phyloP scores from a whole-genome alignment of 192 early-diverging fungal species.

The Chytriomyces hyalinus region DNA sequence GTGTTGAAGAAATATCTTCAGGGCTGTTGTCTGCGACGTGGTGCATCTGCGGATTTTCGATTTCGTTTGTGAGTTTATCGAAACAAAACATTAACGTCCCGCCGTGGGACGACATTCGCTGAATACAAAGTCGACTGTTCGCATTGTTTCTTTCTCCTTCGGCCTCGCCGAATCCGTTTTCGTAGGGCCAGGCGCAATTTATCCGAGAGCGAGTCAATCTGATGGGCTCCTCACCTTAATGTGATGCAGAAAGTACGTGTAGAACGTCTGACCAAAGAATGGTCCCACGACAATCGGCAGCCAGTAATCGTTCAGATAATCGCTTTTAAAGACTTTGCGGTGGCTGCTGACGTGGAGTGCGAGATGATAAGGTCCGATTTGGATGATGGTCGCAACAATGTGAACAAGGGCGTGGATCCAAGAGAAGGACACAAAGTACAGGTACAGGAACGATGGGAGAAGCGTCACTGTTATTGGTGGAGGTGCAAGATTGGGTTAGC shows the following conservation, averaged over 20 bases:
- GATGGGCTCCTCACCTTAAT: conserved; percentile 34
- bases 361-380: conserved; percentile 40
- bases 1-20: conserved; percentile 40
- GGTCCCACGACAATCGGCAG: conserved; percentile 38
- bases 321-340: conserved; percentile 15
- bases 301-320: conserved; percentile 22
- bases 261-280: conserved; percentile 47
- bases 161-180: too few species aligned
- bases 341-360: conserved; percentile 44
- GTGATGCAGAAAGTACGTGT: conserved; percentile 52
- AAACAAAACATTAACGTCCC: too few species aligned
- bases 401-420: conserved; percentile 44
- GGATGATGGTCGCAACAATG: conserved; percentile 22
- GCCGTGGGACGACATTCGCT: too few species aligned
- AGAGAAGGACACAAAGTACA: conserved; percentile 35
- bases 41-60: conserved; percentile 34
- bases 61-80: too few species aligned
- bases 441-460: conserved; percentile 42
- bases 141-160: too few species aligned
- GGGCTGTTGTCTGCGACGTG: conserved; percentile 52
- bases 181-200: too few species aligned
- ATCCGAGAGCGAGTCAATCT: neutral
- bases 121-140: too few species aligned
- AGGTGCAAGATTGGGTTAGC: neutral
- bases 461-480: conserved; percentile 19